Evolutionary conservation across 2,329 filamentous ascomycete species (phyloP), one percentile per base, ranked within the genome.

Genomic region (Capronia americana): DNA sequence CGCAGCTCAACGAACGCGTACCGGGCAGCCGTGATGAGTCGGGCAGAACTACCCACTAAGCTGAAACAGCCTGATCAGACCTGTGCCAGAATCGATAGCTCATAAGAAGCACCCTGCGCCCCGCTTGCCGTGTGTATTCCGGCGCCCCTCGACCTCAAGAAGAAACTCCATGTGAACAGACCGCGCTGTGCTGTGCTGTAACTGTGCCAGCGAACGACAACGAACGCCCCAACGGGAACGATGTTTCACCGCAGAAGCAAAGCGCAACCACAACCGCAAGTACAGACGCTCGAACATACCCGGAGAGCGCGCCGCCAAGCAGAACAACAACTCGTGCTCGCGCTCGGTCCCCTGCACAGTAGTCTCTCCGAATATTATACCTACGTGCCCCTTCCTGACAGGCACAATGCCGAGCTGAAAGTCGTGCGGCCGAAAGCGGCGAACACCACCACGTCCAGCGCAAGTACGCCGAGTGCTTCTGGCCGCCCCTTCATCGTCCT

Each of bases 291-390:
- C 50, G 32, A 62, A 11, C 48, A 62, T 2, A 44, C 32, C 48
- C 59, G 59, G n/a, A 26, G 10, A 4, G 59, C 50, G 11, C 59
- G 59, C 26, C 59, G 59, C 6, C 30, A 44, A 26, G 50, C 59
- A 41, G 50, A 54, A 20, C 12, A 20, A 24, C 48, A 57, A 51
- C 61, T 63, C 26, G 41, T 63, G 3, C 34, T 32, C 12, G 34
- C 50, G 4, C 51, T 63, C 14, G 61, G 61, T 26, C 61, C 61
- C 20, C n/a, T 57, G 14, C 61, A 56, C 28, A 26, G 14, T 20
- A 32, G 53, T 17, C 24, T 63, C 5, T 32, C 53, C 10, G 54
- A 63, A 38, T 63, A 46, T 28, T 63, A 63, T 34, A 46, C 41
- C 20, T 28, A 28, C 17, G 41, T 63, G 14, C 32, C 51, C 10